Evolutionary conservation across 305 asterid genomes (phyloP), one percentile per base, ranked within the genome.

Genomic region (Nicotiana rustica): DNA sequence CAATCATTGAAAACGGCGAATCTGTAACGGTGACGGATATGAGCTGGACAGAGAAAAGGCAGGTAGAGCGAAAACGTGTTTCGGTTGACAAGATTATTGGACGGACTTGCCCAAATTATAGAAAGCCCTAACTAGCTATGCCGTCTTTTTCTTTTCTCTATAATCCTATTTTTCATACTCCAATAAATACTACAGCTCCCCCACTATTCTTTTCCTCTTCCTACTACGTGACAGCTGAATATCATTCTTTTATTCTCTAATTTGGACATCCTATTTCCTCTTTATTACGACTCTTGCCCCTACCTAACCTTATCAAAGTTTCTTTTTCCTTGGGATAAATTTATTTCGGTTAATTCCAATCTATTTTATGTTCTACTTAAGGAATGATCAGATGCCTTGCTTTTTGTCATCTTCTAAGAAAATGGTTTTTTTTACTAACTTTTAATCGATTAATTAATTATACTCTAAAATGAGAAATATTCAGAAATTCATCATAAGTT

Each of bases 1-100:
- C 78, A 56, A 71, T 29, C 55, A 12, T 14, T 33, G 62, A 56
- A 29, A 81, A 81, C 84, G 82, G 81, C 65, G 68, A 70, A 62
- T 64, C 69, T 80, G 33, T 81, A 84, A 84, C 82, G 79, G 82
- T 75, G 73, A 81, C 67, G 61, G 69, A 68, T 57, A 35, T 73
- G 79, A 47, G 82, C 25, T 35, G 82, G 18, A 81, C 71, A 57
- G 14, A 85, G 64, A 67, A 79, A 67, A 18, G 56, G 21, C 49
- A 12, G 7, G 4, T 55, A 25, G 15, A 38, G 61, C 14, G 4
- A 61, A 79, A 79, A 38, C 82, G 82, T 65, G 82, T 79, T 62
- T 62, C 59, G 47, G 73, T 62, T 61, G 41, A 79, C 82, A 36
- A 71, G 59, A 75, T 75, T 75, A 75, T 49, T 73, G 36, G 41